Conservation (phyloP, 257 asterid species). For the Gentiana dahurica region DNA sequence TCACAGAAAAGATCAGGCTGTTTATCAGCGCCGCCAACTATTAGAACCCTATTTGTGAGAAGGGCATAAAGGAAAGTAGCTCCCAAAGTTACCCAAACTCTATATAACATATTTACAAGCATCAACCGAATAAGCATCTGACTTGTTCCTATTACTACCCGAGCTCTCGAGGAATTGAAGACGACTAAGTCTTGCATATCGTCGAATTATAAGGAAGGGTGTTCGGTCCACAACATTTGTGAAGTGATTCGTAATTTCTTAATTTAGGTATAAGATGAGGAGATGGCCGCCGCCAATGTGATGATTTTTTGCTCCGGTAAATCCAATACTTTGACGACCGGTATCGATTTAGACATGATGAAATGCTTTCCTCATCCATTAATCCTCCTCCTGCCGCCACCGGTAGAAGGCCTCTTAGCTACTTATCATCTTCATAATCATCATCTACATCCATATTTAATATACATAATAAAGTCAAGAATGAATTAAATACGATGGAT, state of each 20-base stretch:
- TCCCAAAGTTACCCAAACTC: no score
- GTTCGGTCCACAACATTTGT: constrained; percentile 62
- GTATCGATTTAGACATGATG: constrained; percentile 58
- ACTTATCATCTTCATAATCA: constrained; percentile 20
- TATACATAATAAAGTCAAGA: no score
- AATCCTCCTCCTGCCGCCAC: constrained; percentile 19
- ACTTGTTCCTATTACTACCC: constrained; percentile 4
- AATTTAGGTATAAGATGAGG: constrained; percentile 53
- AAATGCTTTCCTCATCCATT: constrained; percentile 18
- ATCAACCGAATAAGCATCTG: not conserved
- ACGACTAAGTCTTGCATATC: constrained; percentile 20
- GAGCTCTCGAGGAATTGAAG: no score
- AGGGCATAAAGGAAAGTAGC: no score
- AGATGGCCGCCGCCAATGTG: constrained; percentile 25
- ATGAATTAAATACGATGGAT: no score
- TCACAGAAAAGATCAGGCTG: no score
- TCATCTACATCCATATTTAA: no score
- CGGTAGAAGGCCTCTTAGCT: constrained; percentile 55
- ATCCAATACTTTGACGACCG: constrained; percentile 40
- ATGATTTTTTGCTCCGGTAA: constrained; percentile 14
- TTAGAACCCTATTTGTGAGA: no score
- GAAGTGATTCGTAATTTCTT: constrained; percentile 61
- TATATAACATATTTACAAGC: constrained; percentile 5
- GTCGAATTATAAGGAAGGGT: constrained; percentile 45
- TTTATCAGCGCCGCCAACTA: no score